phyloP scores from a whole-genome alignment of 768 basidiomycete species.

The Suillus subaureus region DNA sequence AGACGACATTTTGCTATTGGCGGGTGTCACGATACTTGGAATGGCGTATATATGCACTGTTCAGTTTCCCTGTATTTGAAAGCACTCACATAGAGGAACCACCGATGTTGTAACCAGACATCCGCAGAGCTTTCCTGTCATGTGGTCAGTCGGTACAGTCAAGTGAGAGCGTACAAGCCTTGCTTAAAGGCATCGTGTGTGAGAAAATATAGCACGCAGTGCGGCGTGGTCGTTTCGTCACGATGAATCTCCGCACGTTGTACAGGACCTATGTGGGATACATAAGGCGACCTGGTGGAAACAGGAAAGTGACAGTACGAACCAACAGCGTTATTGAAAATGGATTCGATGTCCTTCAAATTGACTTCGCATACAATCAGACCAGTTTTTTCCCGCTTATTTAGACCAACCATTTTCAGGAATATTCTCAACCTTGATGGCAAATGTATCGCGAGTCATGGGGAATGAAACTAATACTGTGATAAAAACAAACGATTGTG shows the following conservation, averaged over 20 bases:
- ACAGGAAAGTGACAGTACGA: conserved; percentile 13
- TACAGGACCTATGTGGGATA: conserved; percentile 47
- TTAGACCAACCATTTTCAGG: conserved; percentile 32
- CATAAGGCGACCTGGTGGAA: conserved; percentile 1
- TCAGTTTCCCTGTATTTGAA: neutral
- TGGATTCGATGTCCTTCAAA: conserved; percentile 50
- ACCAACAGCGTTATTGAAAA: conserved; percentile 65
- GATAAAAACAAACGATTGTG: conserved; percentile 12
- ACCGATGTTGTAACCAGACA: conserved; percentile 62
- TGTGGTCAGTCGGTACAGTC: conserved; percentile 8
- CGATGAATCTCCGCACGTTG: conserved; percentile 45
- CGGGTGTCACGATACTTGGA: conserved; percentile 41
- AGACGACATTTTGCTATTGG: neutral
- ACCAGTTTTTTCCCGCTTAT: neutral
- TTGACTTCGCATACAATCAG: conserved; percentile 26
- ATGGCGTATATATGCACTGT: conserved; percentile 23
- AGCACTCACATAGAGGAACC: conserved; percentile 57
- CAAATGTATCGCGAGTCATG: conserved; percentile 35
- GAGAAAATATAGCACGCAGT: conserved; percentile 55
- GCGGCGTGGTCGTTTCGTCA: conserved; percentile 28
- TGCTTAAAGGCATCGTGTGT: conserved; percentile 57
- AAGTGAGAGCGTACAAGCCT: conserved; percentile 21
- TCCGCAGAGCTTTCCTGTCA: conserved; percentile 65
- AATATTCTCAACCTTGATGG: conserved; percentile 50
- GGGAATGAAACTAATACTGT: conserved; percentile 17